Base-by-base conservation (phyloP, 164 flowering plant species). In the Berberis thunbergii region DNA sequence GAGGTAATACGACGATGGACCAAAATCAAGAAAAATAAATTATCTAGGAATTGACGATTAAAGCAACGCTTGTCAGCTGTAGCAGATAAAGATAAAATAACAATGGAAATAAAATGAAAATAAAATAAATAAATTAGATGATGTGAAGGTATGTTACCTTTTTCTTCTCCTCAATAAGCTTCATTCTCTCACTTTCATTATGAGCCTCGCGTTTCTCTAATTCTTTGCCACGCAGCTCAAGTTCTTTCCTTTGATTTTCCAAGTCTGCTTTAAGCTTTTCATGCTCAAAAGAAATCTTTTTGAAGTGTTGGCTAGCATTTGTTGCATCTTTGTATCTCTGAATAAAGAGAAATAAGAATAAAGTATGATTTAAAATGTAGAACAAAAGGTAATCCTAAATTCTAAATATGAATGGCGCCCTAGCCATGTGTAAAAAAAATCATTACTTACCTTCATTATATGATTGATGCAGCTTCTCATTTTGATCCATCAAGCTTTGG, bases 401-500 rank as follows among this genome's bases (percentile, higher is more conserved):
- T 26, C 26, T 26, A 26, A 26, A 26, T 26, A 26, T 26, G 26
- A 26, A 26, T 26, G 26, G 26, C 26, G 26, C 26, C 26, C 26
- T 26, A 64, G 54, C 9, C 44, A 53, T 45, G 59, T 5, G 59
- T 48, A 70, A 1, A 49, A 59, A 45, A 57, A 41, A 8, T 12
- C 40, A 41, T 38, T 12, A 61, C 59, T 67, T 50, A 87, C 98
- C 92, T 79, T 85, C 86, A 67, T 86, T 83, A 66, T 87, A 86
- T 26, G 74, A 44, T 41, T 80, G 81, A 74, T 78, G 76, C 49
- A 87, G 87, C 68, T 61, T 80, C 46, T 92, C 95, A 64, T 78
- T 89, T 68, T 87, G 86, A 45, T 45, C 74, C 43, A 89, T 75
- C 67, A 81, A 39, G 9, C 49, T 64, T 41, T 61, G 60, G 3